Conservation (phyloP, 768 basidiomycete genomes). For the Amanita rimosa region DNA sequence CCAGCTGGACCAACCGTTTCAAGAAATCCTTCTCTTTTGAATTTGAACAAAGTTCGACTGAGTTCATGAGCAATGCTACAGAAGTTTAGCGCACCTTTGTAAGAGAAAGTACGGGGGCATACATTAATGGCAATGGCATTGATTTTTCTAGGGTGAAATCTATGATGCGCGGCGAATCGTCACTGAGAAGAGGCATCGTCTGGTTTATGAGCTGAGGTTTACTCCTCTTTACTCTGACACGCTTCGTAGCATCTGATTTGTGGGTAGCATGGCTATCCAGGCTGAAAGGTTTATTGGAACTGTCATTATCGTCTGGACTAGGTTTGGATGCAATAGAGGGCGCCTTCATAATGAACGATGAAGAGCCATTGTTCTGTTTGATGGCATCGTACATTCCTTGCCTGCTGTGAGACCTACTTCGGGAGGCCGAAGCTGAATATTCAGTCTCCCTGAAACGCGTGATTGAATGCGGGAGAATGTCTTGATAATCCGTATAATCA, state of each 20-base stretch:
- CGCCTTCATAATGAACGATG: neutral
- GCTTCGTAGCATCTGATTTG: conserved; percentile 44
- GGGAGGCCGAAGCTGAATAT: conserved; percentile 18
- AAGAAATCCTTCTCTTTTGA: conserved; percentile 70
- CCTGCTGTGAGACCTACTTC: neutral
- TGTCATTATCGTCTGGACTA: conserved; percentile 18
- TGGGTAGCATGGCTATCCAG: conserved; percentile 3
- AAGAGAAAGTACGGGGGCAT: conserved; percentile 11
- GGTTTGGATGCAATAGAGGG: conserved; percentile 10
- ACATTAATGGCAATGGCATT: conserved; percentile 79
- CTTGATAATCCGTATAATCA: conserved; percentile 54
- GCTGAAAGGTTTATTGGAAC: conserved; percentile 6
- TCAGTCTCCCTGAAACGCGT: conserved; percentile 32
- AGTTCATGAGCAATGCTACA: conserved; percentile 79
- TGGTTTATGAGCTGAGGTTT: conserved; percentile 37
- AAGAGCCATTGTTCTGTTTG: neutral
- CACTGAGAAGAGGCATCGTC: conserved; percentile 53
- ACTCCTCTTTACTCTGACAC: conserved; percentile 62
- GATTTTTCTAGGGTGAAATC: conserved; percentile 53
- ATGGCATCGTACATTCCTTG: neutral
- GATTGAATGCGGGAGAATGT: conserved; percentile 55
- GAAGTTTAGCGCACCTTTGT: neutral
- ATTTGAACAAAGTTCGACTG: conserved; percentile 53
- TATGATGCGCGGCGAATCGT: conserved; percentile 39
- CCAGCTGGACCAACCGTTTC: conserved; percentile 89